phyloP scores from a whole-genome alignment of 1,284 basidiomycete species.

The Naganishia cerealis region DNA sequence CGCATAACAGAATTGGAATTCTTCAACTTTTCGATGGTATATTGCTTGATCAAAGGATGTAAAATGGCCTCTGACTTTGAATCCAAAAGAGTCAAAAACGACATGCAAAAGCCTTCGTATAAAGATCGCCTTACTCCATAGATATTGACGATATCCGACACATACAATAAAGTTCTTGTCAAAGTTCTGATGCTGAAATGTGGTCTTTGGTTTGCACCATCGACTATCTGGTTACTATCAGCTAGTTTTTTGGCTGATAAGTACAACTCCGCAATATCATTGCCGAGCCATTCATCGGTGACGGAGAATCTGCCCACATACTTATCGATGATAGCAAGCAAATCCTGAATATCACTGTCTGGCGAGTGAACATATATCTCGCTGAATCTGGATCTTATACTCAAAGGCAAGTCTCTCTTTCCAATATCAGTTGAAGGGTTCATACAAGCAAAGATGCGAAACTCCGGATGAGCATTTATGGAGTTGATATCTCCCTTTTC shows the following conservation, averaged over 20 bases:
- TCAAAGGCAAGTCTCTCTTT: slow-evolving; percentile 91
- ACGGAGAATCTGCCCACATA: slow-evolving; percentile 85
- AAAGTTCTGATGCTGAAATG: slow-evolving; percentile 98
- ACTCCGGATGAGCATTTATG: slow-evolving; percentile 86
- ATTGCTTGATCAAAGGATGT: no score
- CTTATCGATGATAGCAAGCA: slow-evolving; percentile 81
- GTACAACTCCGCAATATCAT: slow-evolving; percentile 94
- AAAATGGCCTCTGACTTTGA: no score
- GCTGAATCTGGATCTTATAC: slow-evolving; percentile 87
- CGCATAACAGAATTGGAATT: no score
- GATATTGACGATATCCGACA: slow-evolving; percentile 72
- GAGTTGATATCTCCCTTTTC: slow-evolving; percentile 91
- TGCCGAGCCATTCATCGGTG: slow-evolving; percentile 79
- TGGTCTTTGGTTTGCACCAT: slow-evolving; percentile 90
- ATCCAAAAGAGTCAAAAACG: no score
- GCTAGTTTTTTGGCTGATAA: slow-evolving; percentile 76
- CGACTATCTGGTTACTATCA: slow-evolving; percentile 76
- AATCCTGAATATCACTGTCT: slow-evolving; percentile 85
- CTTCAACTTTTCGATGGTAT: no score
- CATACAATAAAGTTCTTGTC: slow-evolving; percentile 85
- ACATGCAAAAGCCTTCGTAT: slow-evolving; percentile 96
- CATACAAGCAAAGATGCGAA: slow-evolving; percentile 98
- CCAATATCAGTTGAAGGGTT: slow-evolving; percentile 99
- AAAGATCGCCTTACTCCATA: slow-evolving; percentile 83
- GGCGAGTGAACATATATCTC: slow-evolving; percentile 93